Percentiles rank a stretch among this genome's conserved stretches.
Conservation (phyloP, 1,284 basidiomycete genomes). For the Trichosporon sp. region DNA sequence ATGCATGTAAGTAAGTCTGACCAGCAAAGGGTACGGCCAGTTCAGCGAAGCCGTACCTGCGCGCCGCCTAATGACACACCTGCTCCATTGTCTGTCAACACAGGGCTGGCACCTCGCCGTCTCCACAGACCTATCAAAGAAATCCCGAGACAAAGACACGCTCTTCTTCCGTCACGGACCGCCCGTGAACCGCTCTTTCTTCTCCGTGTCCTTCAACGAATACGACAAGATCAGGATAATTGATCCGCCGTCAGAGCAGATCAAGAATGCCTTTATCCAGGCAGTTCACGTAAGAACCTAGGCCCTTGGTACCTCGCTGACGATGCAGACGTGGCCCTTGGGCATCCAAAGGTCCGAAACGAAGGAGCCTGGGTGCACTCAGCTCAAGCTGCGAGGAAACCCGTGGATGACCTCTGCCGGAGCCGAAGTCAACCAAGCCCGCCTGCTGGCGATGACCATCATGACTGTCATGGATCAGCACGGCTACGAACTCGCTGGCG, state of each 20-base stretch:
- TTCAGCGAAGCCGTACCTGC: conserved; percentile 31
- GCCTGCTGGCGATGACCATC: conserved; percentile 26
- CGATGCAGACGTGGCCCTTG: conserved; percentile 24
- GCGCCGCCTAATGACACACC: conserved; percentile 33
- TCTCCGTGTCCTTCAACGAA: conserved; percentile 38
- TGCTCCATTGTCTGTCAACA: conserved; percentile 25
- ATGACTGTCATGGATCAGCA: conserved; percentile 31
- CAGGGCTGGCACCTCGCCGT: conserved; percentile 35
- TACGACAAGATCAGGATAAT: conserved; percentile 42
- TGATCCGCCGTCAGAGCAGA: conserved; percentile 29
- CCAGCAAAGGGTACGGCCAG: conserved; percentile 30
- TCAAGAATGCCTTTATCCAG: conserved; percentile 27
- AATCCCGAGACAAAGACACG: conserved; percentile 36
- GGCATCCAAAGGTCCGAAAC: conserved; percentile 35
- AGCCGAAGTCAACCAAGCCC: conserved; percentile 21
- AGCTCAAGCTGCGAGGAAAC: conserved; percentile 37
- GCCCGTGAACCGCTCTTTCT: conserved; percentile 29
- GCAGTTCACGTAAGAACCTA: conserved; percentile 29
- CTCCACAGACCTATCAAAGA: conserved; percentile 34
- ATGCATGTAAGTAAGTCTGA: not conserved
- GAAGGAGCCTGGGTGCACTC: conserved; percentile 32
- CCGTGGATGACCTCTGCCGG: conserved; percentile 36
- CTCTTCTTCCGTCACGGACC: conserved; percentile 34
- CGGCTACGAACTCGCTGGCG: conserved; percentile 36
- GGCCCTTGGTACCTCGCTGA: not conserved